Evolutionary conservation across 1,139 yeast genomes (phyloP), one percentile per base, ranked within the genome.

Genomic region (Arxiozyma slooffiae): DNA sequence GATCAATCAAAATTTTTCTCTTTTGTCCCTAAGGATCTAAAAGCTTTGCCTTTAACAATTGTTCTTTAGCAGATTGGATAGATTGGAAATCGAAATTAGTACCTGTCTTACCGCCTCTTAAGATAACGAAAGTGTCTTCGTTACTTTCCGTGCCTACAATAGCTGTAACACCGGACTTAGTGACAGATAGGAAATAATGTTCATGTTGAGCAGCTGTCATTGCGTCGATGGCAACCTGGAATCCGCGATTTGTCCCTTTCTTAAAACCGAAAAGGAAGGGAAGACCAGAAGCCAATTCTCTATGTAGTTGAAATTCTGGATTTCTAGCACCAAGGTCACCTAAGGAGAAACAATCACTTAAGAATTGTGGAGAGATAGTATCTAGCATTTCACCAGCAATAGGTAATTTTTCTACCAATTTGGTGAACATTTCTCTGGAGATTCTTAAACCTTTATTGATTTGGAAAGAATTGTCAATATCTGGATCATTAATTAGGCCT

Each of bases 321-420:
- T 97, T 90, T 75, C 97, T 83, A 52, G 97, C 97, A 62, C 97
- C 97, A 68, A 90, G 89, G 53, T 97, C 97, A 62, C 97, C 97
- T 47, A 90, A 80, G 36, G 95, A 84, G 75, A 90, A 82, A 61
- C 90, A 79, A 67, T 90, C 97, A 44, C 90, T 78, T 62, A 90
- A 76, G 73, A 85, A 90, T 73, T 89, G 97, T 6, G 97, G 97
- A 37, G 95, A 85, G 58, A 90, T 90, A 39, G 97, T 92, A 68
- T 92, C 98, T 67, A 92, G 80, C 97, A 92, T 90, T 73, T 92
- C 98, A 55, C 95, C 87, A 39, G 96, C 97, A 69, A 92, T 89
- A 45, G 97, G 97, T 53, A 92, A 73, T 62, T 75, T 74, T 61
- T 81, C 80, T 17, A 97, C 92, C 62, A 92, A 77, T 55, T 85